Conservation (phyloP, 306 rosid genomes). For the Fragaria vesca region DNA sequence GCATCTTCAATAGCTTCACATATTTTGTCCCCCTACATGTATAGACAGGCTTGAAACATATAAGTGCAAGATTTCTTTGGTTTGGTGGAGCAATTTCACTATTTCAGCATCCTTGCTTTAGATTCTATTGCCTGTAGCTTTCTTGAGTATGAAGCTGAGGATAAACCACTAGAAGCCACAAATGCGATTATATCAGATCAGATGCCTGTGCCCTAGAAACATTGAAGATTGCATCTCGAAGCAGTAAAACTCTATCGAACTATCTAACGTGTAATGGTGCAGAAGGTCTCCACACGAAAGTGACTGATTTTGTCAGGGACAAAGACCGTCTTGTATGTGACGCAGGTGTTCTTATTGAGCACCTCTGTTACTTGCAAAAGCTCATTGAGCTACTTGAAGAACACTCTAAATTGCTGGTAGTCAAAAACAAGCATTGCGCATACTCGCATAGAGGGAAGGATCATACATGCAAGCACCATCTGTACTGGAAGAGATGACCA, state of each 20-base stretch:
- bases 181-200: slow-evolving; percentile 98
- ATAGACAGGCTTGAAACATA: not conserved
- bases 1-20: slow-evolving; percentile 67
- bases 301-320: slow-evolving; percentile 88
- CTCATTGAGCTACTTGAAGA: slow-evolving; percentile 75
- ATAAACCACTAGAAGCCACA: slow-evolving; percentile 34
- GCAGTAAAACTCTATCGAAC: slow-evolving; percentile 94
- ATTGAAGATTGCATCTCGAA: slow-evolving; percentile 79
- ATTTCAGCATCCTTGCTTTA: too few species aligned
- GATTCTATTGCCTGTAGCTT: too few species aligned
- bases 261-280: slow-evolving; percentile 91
- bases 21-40: slow-evolving; percentile 56
- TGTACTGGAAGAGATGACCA: slow-evolving; percentile 92
- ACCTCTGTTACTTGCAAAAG: slow-evolving; percentile 77
- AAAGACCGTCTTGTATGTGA: slow-evolving; percentile 93
- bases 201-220: slow-evolving; percentile 95
- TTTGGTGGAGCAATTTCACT: not conserved
- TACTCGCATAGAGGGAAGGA: slow-evolving; percentile 50
- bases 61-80: not conserved
- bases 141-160: too few species aligned
- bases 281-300: slow-evolving; percentile 88
- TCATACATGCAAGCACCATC: slow-evolving; percentile 96
- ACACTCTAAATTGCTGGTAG: slow-evolving; percentile 63
- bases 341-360: slow-evolving; percentile 79
- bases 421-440: slow-evolving; percentile 80